These are phyloP conservation scores for Aspergillus oerlinghausenensis DNA, from an alignment of 2,329 filamentous ascomycete species.

Conservation along the genomic window DNA sequence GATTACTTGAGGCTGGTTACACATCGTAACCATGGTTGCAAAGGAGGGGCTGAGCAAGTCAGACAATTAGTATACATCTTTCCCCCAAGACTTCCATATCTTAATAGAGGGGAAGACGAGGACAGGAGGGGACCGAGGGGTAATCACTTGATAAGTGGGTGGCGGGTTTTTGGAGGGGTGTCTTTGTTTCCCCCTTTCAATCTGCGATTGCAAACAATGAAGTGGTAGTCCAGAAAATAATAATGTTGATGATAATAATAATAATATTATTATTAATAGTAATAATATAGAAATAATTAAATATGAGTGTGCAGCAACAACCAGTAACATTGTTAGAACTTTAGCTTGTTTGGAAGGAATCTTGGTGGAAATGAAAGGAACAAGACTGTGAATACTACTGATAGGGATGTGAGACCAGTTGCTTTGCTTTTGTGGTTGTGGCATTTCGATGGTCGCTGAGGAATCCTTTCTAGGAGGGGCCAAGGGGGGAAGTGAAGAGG, in stretches of 20 bases:
- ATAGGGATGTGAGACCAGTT: not conserved
- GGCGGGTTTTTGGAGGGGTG: slow-evolving; percentile 9
- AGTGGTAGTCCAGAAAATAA: not conserved
- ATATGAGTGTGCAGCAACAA: slow-evolving; percentile 2
- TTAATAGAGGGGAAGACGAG: not conserved
- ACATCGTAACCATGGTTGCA: not conserved
- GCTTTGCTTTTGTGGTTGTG: not conserved
- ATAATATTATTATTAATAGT: no score
- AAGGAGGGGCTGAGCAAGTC: slow-evolving; percentile 5
- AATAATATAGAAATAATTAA: slow-evolving; percentile 2
- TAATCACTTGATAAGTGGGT: slow-evolving; percentile 5
- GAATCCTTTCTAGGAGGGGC: slow-evolving; percentile 21
- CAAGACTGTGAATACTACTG: slow-evolving; percentile 16
- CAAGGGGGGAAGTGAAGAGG: slow-evolving; percentile 15
- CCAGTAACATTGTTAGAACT: not conserved
- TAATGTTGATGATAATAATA: not conserved
- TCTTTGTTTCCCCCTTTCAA: slow-evolving; percentile 1
- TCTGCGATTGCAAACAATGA: not conserved
- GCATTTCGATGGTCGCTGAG: slow-evolving; percentile 14
- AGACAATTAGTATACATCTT: not conserved
- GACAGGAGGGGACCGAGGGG: slow-evolving; percentile 11
- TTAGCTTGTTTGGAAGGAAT: slow-evolving; percentile 5
- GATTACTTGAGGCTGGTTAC: not conserved
- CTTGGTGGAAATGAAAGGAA: slow-evolving; percentile 21
- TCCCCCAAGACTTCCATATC: not conserved